Conservation (phyloP, 352 stramenopile genomes). For the Phytophthora niederhauseri region DNA sequence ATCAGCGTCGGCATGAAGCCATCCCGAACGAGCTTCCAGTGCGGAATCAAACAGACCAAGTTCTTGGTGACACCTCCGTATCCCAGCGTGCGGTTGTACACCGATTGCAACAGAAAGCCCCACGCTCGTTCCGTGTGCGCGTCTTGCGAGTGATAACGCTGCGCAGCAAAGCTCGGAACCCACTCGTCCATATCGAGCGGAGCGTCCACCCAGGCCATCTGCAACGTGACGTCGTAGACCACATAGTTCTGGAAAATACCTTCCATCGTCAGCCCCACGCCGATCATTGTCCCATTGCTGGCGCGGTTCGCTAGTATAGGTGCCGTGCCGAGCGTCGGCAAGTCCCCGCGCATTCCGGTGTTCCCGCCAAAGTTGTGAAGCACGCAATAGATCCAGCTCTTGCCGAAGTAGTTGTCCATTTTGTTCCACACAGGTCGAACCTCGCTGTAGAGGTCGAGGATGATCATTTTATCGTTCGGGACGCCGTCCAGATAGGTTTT, state of each 20-base stretch:
- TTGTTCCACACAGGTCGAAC: constrained; percentile 72
- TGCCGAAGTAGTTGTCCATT: constrained; percentile 83
- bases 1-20: constrained; percentile 80
- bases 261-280: constrained; percentile 83
- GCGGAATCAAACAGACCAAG: constrained; percentile 66
- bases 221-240: constrained; percentile 77
- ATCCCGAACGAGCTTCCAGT: constrained; percentile 67
- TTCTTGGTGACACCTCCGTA: constrained; percentile 82
- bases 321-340: constrained; percentile 60
- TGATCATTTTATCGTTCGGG: constrained; percentile 72
- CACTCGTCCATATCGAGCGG: constrained; percentile 52
- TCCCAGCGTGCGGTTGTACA: constrained; percentile 75
- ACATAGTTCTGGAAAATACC: constrained; percentile 90
- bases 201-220: constrained; percentile 69
- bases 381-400: constrained; percentile 87
- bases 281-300: constrained; percentile 75
- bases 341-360: constrained; percentile 75
- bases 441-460: constrained; percentile 85
- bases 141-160: constrained; percentile 67
- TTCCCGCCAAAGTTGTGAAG: constrained; percentile 87
- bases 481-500: constrained; percentile 60
- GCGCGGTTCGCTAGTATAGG: constrained; percentile 47
- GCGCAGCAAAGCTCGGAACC: constrained; percentile 56
- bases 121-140: constrained; percentile 59
- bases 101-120: constrained; percentile 54